Percentiles rank a stretch among this genome's conserved stretches.
These are phyloP conservation scores for Hygrocybe punicea DNA, from an alignment of 768 basidiomycete genomes.

Conservation along the genomic window DNA sequence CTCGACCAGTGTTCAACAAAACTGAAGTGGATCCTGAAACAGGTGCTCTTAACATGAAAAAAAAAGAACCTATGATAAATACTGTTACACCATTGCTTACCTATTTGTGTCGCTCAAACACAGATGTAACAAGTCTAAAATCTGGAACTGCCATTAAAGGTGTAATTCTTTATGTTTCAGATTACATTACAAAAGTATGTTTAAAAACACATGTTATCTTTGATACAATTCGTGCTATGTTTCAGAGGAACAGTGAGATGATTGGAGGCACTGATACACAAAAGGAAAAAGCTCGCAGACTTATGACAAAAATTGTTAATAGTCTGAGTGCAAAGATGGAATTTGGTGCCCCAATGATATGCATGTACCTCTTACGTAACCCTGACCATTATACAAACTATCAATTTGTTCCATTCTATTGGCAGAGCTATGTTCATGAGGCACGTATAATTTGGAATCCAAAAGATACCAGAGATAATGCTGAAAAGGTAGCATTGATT, in stretches of 20 bases:
- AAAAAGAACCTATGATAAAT: slow-evolving; percentile 34
- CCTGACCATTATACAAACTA: slow-evolving; percentile 34
- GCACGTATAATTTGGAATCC: slow-evolving; percentile 11
- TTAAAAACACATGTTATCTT: slow-evolving; percentile 37
- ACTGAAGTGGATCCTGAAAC: slow-evolving; percentile 28
- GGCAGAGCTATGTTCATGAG: slow-evolving; percentile 16
- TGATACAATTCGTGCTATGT: slow-evolving; percentile 23
- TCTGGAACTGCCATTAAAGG: slow-evolving; percentile 38
- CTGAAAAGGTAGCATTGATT: slow-evolving; percentile 20
- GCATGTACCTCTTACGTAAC: slow-evolving; percentile 22
- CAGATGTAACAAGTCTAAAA: slow-evolving; percentile 32
- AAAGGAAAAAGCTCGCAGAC: slow-evolving; percentile 17
- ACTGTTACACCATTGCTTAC: slow-evolving; percentile 25
- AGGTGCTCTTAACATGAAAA: slow-evolving; percentile 29
- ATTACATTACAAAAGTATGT: slow-evolving; percentile 36
- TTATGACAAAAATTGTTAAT: slow-evolving; percentile 31
- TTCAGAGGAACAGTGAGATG: slow-evolving; percentile 22
- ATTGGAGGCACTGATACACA: slow-evolving; percentile 4
- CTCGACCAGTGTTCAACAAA: slow-evolving; percentile 15
- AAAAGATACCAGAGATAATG: slow-evolving; percentile 5
- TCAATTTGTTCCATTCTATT: slow-evolving; percentile 21
- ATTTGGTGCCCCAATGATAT: slow-evolving; percentile 29
- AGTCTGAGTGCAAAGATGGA: slow-evolving; percentile 26
- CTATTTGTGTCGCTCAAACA: slow-evolving; percentile 34
- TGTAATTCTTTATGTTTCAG: slow-evolving; percentile 32